These are phyloP conservation scores for Xylariaceae sp. DNA, from an alignment of 2,329 filamentous ascomycete species.

Conservation along the genomic window DNA sequence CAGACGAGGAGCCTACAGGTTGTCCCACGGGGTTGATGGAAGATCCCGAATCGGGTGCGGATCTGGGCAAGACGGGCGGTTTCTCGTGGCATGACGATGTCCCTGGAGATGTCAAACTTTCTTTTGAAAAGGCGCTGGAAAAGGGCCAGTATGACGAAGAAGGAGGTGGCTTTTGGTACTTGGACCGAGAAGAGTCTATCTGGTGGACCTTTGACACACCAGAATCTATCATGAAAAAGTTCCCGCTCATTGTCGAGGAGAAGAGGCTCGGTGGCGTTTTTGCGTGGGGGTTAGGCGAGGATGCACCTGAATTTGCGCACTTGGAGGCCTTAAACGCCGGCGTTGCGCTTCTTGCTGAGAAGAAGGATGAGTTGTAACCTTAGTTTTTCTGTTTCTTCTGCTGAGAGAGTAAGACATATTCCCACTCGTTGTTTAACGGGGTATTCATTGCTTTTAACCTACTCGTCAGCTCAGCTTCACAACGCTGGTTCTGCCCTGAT, in stretches of 20 bases:
- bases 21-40: constrained; percentile 57
- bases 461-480: no score
- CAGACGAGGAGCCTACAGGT: constrained; percentile 46
- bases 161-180: constrained; percentile 30
- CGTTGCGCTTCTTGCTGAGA: constrained; percentile 13
- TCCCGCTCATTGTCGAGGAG: constrained; percentile 24
- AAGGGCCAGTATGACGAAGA: constrained; percentile 26
- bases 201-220: constrained; percentile 33
- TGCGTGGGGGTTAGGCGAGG: constrained; percentile 32
- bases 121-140: constrained; percentile 22
- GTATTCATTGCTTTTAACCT: not conserved
- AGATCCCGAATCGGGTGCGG: constrained; percentile 51
- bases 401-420: no score
- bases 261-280: constrained; percentile 30
- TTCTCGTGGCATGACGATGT: constrained; percentile 29
- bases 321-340: constrained; percentile 24
- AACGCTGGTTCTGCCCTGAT: no score
- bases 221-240: constrained; percentile 25
- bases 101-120: constrained; percentile 23
- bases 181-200: constrained; percentile 24
- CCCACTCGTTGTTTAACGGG: no score
- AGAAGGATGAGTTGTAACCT: constrained; percentile 25
- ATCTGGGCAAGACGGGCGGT: constrained; percentile 42
- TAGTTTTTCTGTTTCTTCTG: not conserved
- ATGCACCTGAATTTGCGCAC: constrained; percentile 27